A percentile compares a stretch with the other conserved stretches of the same genome.
Conservation (phyloP, 352 stramenopile species). For the Peronosclerospora sorghi region DNA sequence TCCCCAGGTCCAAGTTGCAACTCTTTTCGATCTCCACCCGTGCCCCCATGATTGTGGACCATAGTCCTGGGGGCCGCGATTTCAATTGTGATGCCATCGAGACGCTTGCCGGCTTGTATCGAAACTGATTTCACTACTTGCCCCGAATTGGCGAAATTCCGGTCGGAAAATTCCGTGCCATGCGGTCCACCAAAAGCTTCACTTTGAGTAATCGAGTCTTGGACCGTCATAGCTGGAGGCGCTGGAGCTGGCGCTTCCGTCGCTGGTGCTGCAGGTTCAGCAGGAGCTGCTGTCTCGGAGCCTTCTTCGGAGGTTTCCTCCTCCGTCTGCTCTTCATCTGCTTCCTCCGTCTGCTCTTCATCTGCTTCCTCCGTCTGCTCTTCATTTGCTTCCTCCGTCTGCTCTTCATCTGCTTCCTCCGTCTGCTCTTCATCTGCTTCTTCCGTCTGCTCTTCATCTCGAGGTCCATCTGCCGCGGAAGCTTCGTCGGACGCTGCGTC, state of each 20-base stretch:
- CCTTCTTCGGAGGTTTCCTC: no score
- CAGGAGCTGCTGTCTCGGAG: no score
- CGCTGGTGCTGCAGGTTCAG: not conserved
- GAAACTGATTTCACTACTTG: slow-evolving; percentile 14
- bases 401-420: no score
- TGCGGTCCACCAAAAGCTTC: slow-evolving; percentile 17
- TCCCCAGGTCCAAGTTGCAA: slow-evolving; percentile 9
- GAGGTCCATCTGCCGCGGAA: no score
- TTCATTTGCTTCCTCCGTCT: no score
- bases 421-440: no score
- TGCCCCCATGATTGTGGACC: slow-evolving; percentile 15
- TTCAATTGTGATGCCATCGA: slow-evolving; percentile 13
- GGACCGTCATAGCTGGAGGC: slow-evolving; percentile 5
- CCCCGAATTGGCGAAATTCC: slow-evolving; percentile 15
- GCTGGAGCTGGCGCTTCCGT: not conserved
- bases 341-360: no score
- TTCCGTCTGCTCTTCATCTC: no score
- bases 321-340: no score
- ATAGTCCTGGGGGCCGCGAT: slow-evolving; percentile 6
- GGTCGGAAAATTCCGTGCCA: slow-evolving; percentile 16
- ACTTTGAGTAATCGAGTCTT: slow-evolving; percentile 12
- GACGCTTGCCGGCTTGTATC: slow-evolving; percentile 10
- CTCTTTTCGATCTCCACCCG: slow-evolving; percentile 4
- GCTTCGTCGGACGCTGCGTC: no score
- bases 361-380: no score